phyloP scores from a whole-genome alignment of 1,139 yeast genomes.

The Citeromyces hawaiiensis region DNA sequence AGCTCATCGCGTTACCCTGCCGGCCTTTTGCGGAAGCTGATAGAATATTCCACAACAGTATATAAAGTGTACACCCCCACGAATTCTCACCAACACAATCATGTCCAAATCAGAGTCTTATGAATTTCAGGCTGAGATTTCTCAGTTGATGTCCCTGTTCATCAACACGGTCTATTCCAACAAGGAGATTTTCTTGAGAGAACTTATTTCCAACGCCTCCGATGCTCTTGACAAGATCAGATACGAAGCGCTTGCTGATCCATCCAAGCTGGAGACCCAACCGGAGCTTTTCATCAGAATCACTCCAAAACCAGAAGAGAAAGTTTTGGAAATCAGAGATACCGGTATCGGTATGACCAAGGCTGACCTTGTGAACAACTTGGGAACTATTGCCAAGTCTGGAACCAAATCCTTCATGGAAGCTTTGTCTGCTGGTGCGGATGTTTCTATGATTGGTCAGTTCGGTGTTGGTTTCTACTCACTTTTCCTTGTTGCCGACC shows the following conservation, averaged over 20 bases:
- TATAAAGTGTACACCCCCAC: constrained; percentile 1
- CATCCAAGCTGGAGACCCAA: constrained; percentile 84
- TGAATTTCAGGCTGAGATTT: constrained; percentile 99
- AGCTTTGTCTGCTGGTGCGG: constrained; percentile 98
- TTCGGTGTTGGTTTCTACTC: constrained; percentile 99
- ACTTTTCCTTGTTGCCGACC: constrained; percentile 97
- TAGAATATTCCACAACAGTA: constrained; percentile 3
- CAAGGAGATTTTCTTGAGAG: constrained; percentile 99
- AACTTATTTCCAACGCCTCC: constrained; percentile 95
- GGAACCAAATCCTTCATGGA: constrained; percentile 99
- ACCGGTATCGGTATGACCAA: constrained; percentile 99
- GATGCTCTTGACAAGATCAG: constrained; percentile 96
- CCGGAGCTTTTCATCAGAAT: constrained; percentile 96
- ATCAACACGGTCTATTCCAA: constrained; percentile 99
- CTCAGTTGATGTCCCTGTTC: constrained; percentile 99
- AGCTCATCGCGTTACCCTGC: constrained; percentile 2
- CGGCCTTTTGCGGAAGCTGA: neutral
- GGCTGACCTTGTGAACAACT: constrained; percentile 96
- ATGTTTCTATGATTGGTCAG: constrained; percentile 99
- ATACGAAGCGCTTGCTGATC: constrained; percentile 91
- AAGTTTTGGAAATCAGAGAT: constrained; percentile 94
- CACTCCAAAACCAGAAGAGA: constrained; percentile 91
- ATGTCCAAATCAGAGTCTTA: constrained; percentile 73
- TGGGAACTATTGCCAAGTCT: constrained; percentile 99
- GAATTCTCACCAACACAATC: constrained; percentile 3